Base-by-base conservation (phyloP, 352 stramenopile genomes). In the Phytophthora foliorum region DNA sequence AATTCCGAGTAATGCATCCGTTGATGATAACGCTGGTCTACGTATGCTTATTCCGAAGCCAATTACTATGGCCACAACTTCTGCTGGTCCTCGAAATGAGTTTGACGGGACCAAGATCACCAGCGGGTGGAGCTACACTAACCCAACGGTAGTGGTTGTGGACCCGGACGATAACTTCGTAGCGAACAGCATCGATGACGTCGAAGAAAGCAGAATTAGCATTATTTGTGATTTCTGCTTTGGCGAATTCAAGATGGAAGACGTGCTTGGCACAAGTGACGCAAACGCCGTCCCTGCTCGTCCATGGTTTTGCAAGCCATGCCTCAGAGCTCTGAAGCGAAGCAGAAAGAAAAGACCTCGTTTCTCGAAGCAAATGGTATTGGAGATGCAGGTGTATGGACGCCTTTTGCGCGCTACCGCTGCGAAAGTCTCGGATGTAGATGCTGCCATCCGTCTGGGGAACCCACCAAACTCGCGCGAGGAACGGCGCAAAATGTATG, bases 361-460 rank as follows among this genome's bases (percentile, higher is more conserved):
- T 0, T 91, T 94, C 25, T 93, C 86, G 3, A 93, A 93, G 68
- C 88, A 94, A 65, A 93, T 95, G 86, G 72, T 94, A 49, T 63
- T 93, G 32, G 88, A 94, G 31, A 93, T 95, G 81, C 85, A 94
- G 67, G 46, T 92, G 7, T 92, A 93, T 52, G 85, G 88, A 14
- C 76, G 78, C 19, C 67, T 93, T 24, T 64, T 95, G 31, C 84
- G 86, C 3, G 70, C 77, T 0, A 92, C 85, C 10, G 77, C 86
- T n/a, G 86, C 80, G 0, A 94, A 91, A 69, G 72, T 86, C 17
- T 68, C 82, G 17, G 80, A 93, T 63, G 22, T 78, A 2, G 63
- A 89, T 21, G 65, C 77, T 25, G 67, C 69, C 7, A 76, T 76
- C 9, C 44, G 87, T 27, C 69, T 78, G 31, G 82, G 81, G 13